Base-by-base conservation (phyloP, 257 asterid species). In the Hygrophila difformis region DNA sequence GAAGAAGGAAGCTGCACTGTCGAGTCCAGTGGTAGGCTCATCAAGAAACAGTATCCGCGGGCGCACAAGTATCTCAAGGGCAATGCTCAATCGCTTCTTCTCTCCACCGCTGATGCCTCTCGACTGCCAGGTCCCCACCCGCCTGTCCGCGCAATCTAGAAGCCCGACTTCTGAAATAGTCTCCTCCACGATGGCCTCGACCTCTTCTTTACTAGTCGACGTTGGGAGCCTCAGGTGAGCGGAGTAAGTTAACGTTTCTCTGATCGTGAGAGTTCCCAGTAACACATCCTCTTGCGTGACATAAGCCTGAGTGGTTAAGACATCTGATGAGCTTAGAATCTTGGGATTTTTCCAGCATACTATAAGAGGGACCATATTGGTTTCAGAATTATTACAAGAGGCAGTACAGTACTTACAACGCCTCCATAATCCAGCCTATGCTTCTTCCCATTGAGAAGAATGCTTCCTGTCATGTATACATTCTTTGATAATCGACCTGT, bases 91-190 rank as follows among this genome's bases (percentile, higher is more conserved):
- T 56, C 98, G 66, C 56, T 86, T 85, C 74, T 79, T 82, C 67
- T 91, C 98, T 1, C 98, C 98, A 0, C 96, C 98, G 39, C 98
- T 91, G 4, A 91, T 73, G 21, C 98, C 98, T 55, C 98, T 63
- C 8, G 66, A 29, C 38, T 89, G 96, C 98, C 98, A 89, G 56
- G 70, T 89, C 22, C 98, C 96, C 1, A 82, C 54, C 44, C 60
- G 60, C 8, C 92, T 53, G 44, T 89, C 93, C 0, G 96, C 87
- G 35, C 96, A 89, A 50, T 89, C 98, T 15, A 63, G 81, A 16
- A 89, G 92, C 18, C 98, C 98, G 53, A 89, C 79, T 63, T 89
- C 98, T 73, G 59, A 62, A 34, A 89, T 82, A 3, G 93, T 82
- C 21, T 75, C 84, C 47, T 89, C 98, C 0, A 85, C 53, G 12